Evolutionary conservation across 75 land plant species (phyloP), one percentile per base, ranked within the genome.

Genomic region (Pseudotsuga menziesii): DNA sequence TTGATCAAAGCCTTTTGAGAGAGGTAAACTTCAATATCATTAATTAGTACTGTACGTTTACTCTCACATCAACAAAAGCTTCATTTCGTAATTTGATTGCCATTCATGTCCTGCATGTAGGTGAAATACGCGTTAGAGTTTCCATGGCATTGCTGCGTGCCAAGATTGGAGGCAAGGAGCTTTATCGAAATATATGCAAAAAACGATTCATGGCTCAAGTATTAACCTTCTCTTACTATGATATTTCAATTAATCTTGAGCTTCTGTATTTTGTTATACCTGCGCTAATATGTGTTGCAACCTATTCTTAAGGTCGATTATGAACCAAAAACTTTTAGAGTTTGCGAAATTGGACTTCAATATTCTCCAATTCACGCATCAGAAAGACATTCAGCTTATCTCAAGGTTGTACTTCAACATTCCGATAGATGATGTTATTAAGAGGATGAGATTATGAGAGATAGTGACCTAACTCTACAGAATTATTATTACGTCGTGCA

Each of bases 331-430:
- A 36, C 79, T 78, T 63, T 59, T 86, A 66, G 80, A 74, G 29
- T 67, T 89, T 4, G 90, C 89, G 9, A 83, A 89, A 54, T 77
- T 80, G 16, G 90, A 89, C 77, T 89, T 77, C 74, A 89, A 89
- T 44, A 23, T 61, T 25, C 84, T 89, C 2, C 91, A 83, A 59
- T 17, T 61, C 0, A 23, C 79, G 17, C 89, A 89, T 64, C 73
- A 61, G 23, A 77, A 72, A 27, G 91, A 89, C 57, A 58, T 83
- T 6, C 70, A 66, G 20, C 17, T 17, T 6, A 19, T 66, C 29
- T 41, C 17, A 15, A 17, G 70, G 70, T 35, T 44, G 48, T n/a
- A n/a, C 7, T 36, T 1, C 7, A 1, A 13, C 22, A 35, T 15
- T 20, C 26, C 36, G 32, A 35, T 27, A 27, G 67, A 5, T 63